Evolutionary conservation across 192 early-diverging fungal species (phyloP).

Genomic region (Coemansia brasiliensis): DNA sequence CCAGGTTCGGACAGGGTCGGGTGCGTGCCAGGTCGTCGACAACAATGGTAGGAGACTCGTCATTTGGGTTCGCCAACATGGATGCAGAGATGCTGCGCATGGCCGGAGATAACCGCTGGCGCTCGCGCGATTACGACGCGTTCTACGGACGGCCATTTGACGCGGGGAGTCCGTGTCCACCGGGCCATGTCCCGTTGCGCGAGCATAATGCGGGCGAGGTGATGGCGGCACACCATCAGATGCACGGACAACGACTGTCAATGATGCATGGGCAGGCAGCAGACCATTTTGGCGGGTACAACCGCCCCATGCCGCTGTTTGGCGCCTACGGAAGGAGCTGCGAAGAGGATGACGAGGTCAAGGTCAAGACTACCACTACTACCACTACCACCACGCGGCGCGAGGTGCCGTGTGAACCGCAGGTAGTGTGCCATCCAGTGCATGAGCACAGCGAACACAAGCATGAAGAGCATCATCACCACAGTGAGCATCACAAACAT

Average conservation of each 20-base stretch:
- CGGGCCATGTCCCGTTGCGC: conserved; percentile 28
- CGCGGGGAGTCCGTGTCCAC: conserved; percentile 11
- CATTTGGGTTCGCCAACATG: conserved; percentile 49
- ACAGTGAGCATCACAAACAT: conserved; percentile 5
- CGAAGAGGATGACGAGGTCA: conserved; percentile 31
- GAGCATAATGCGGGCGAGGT: conserved; percentile 32
- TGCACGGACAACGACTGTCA: conserved; percentile 30
- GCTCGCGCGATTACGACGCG: conserved; percentile 11
- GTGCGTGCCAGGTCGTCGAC: conserved; percentile 44
- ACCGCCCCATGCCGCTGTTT: conserved; percentile 36
- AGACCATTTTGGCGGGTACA: conserved; percentile 26
- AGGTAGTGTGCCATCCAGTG: conserved; percentile 11
- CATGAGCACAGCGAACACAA: conserved; percentile 13
- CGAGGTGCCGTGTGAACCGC: conserved; percentile 6
- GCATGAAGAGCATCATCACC: neutral
- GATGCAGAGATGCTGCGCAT: conserved; percentile 46
- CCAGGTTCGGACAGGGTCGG: conserved; percentile 34
- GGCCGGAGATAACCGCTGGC: conserved; percentile 44
- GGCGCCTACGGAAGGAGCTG: conserved; percentile 8
- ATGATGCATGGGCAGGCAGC: conserved; percentile 34
- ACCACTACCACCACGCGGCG: conserved; percentile 31
- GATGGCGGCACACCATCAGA: conserved; percentile 26
- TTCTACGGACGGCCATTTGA: conserved; percentile 35
- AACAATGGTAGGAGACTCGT: conserved; percentile 37
- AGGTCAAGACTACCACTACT: conserved; percentile 39